phyloP scores from a whole-genome alignment of 306 rosid species.

The Styphnolobium japonicum region DNA sequence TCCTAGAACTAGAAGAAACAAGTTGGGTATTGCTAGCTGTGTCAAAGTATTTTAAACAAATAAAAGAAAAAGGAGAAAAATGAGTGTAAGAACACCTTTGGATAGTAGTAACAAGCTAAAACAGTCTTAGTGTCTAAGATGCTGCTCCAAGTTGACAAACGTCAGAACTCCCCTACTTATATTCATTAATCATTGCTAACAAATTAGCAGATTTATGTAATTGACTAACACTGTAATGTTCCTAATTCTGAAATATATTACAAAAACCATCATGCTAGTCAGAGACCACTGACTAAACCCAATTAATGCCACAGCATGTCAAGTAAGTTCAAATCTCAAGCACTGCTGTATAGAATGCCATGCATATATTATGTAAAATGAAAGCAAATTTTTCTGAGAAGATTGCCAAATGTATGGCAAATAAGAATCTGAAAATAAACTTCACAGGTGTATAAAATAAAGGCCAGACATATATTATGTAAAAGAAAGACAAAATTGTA shows the following conservation, averaged over 20 bases:
- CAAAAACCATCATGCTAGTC: neutral
- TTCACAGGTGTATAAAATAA: neutral
- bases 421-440: slow-evolving; percentile 23
- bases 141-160: slow-evolving; percentile 1
- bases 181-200: neutral
- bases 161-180: neutral
- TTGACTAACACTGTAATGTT: neutral
- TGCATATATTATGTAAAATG: slow-evolving; percentile 14
- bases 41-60: neutral
- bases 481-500: slow-evolving; percentile 19
- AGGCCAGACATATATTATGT: neutral
- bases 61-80: neutral
- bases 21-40: neutral
- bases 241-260: neutral
- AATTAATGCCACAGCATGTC: neutral
- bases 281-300: neutral
- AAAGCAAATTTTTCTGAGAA: slow-evolving; percentile 8
- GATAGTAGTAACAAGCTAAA: neutral
- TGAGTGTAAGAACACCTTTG: neutral
- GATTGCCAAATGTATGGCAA: neutral
- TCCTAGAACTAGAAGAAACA: slow-evolving; percentile 2
- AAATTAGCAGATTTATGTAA: neutral
- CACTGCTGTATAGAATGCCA: neutral
- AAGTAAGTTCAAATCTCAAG: slow-evolving; percentile 9
- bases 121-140: neutral